Evolutionary conservation across 2,329 filamentous ascomycete genomes (phyloP).

Genomic region (Mycogone perniciosa): DNA sequence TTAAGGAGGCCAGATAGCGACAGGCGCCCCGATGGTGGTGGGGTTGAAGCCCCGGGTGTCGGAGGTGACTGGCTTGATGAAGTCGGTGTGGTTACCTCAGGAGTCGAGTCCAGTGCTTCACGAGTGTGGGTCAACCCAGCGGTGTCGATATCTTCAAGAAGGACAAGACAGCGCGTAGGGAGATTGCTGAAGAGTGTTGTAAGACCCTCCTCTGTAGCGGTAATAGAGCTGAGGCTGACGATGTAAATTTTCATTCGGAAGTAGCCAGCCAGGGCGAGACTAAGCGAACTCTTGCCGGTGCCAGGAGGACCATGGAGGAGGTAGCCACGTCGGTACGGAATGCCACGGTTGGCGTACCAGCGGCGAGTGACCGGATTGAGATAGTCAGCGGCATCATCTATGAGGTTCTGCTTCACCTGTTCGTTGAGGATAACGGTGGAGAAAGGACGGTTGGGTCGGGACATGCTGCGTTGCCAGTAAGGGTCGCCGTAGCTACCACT

Average conservation of each 20-base stretch:
- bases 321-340: conserved; percentile 80
- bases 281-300: conserved; percentile 70
- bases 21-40: conserved; percentile 34
- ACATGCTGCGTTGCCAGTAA: conserved; percentile 57
- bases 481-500: conserved; percentile 37
- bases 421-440: conserved; percentile 61
- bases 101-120: conserved; percentile 24
- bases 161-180: conserved; percentile 63
- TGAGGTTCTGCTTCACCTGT: conserved; percentile 50
- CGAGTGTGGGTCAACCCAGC: conserved; percentile 61
- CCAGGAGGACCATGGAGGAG: conserved; percentile 75
- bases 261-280: conserved; percentile 62
- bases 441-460: conserved; percentile 53
- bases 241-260: conserved; percentile 69
- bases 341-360: conserved; percentile 82
- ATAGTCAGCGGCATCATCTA: conserved; percentile 58
- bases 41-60: not conserved
- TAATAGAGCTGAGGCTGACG: conserved; percentile 57
- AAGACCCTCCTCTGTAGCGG: conserved; percentile 60
- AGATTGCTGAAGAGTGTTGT: conserved; percentile 58
- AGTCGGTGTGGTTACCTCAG: conserved; percentile 5
- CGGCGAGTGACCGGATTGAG: conserved; percentile 55
- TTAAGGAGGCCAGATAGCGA: conserved; percentile 75
- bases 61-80: conserved; percentile 9
- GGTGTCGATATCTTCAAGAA: conserved; percentile 71